phyloP scores from a whole-genome alignment of 1,284 basidiomycete species.

The Rhodotorula glutinis region DNA sequence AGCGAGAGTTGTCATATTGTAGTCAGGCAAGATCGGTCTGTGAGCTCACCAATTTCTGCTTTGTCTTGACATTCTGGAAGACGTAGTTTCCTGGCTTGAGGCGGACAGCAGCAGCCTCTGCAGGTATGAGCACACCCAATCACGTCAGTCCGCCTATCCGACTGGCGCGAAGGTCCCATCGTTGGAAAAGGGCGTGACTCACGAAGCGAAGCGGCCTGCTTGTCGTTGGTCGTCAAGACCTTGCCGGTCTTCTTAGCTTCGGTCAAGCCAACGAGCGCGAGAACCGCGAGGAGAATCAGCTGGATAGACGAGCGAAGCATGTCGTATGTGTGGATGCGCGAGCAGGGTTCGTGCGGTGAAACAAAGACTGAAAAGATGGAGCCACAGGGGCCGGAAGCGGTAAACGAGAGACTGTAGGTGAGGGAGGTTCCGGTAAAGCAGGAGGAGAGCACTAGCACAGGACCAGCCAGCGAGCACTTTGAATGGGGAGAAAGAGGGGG shows the following conservation, averaged over 20 bases:
- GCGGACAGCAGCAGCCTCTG: constrained; percentile 31
- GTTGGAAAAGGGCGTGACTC: background rate
- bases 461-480: too few species aligned
- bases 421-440: too few species aligned
- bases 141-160: background rate
- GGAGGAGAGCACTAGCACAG: too few species aligned
- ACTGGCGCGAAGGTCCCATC: too few species aligned
- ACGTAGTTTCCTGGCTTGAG: constrained; percentile 28
- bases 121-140: too few species aligned
- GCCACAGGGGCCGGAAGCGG: background rate
- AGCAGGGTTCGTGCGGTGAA: background rate
- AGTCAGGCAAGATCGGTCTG: too few species aligned
- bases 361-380: background rate
- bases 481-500: too few species aligned
- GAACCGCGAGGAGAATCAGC: background rate
- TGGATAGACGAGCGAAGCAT: background rate
- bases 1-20: too few species aligned
- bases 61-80: constrained; percentile 31
- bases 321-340: background rate
- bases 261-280: background rate
- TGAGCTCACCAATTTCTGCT: constrained; percentile 13
- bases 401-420: too few species aligned
- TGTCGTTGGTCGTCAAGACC: constrained; percentile 17
- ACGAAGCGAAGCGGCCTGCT: constrained; percentile 12
- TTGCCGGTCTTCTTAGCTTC: constrained; percentile 12